phyloP scores from a whole-genome alignment of 2,329 filamentous ascomycete species.

The Trichoderma sp. region DNA sequence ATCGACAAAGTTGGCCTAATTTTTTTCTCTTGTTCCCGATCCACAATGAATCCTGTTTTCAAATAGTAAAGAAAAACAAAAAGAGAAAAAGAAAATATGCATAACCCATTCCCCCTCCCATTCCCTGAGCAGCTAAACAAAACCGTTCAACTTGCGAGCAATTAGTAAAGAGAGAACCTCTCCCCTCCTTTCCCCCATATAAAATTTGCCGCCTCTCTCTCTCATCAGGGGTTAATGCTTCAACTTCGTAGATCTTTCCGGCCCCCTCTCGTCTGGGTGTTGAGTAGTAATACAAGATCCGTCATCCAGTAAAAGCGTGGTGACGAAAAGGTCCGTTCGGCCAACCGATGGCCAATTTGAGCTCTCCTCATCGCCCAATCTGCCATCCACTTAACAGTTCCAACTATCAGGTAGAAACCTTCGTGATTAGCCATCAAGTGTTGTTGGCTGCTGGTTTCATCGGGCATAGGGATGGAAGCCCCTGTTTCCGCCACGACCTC shows the following conservation, averaged over 20 bases:
- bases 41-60: not conserved
- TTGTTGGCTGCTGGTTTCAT: conserved; percentile 22
- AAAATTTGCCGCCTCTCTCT: not conserved
- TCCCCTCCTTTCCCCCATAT: not conserved
- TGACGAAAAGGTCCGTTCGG: not conserved
- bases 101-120: not conserved
- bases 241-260: not conserved
- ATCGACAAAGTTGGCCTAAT: not conserved
- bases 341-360: not conserved
- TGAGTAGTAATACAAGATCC: conserved; percentile 3
- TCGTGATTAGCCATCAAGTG: not conserved
- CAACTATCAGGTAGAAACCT: not conserved
- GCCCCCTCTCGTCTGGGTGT: not conserved
- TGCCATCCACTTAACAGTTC: not conserved
- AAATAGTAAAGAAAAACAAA: not conserved
- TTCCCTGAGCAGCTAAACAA: not conserved
- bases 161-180: not conserved
- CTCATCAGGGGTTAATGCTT: not conserved
- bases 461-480: conserved; percentile 76
- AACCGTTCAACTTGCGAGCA: not conserved
- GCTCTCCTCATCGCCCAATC: not conserved
- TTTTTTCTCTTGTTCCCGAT: conserved; percentile 7
- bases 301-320: not conserved
- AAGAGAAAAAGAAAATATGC: not conserved
- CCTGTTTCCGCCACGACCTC: conserved; percentile 70